Base-by-base conservation (phyloP, 345 rosid genomes). In the Eucalyptus grandis region DNA sequence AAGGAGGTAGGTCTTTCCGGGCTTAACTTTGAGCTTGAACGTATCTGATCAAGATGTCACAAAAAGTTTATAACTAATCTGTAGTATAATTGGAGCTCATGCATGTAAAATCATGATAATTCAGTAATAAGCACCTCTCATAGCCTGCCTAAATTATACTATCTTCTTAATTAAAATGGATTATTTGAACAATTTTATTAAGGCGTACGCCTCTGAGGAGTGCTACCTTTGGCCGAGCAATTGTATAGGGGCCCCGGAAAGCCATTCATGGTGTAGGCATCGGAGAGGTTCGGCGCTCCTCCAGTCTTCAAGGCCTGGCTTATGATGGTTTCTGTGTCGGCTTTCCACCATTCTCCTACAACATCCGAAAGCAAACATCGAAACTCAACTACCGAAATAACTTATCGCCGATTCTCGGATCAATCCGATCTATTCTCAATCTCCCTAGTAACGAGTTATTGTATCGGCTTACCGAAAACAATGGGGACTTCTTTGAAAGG, bases 321-420 rank as follows among this genome's bases (percentile, higher is more conserved):
- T 82, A 95, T 95, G 8, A 93, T 54, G 9, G 58, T 90, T 81
- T 95, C 93, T 7, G 93, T 93, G 86, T 95, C 94, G 67, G 91
- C 91, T 51, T 94, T 95, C 95, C 95, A 95, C 96, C 95, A 94
- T 87, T 95, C 95, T 27, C 95, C 95, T 93, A 80, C 80, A 89
- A 89, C 40, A 14, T 62, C 81, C 47, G 47, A 77, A 77, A 77
- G 85, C 43, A 40, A 40, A 77, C 47, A 44, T 21, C 15, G 85
- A 11, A 40, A 77, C 85, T 40, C 13, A 77, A 40, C 24, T 24
- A 22, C 26, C 47, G 16, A 77, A 40, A 77, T 0, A 40, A 11
- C 15, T 77, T 0, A 4, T 77, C 15, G 5, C 30, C 30, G 16
- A 77, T 77, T 22, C 85, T 37, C 47, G 5, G 30, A 77, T 37